Percentiles rank a stretch among this genome's conserved stretches.
Conservation (phyloP, 2,329 filamentous ascomycete species). For the Intubia oerlemansii region DNA sequence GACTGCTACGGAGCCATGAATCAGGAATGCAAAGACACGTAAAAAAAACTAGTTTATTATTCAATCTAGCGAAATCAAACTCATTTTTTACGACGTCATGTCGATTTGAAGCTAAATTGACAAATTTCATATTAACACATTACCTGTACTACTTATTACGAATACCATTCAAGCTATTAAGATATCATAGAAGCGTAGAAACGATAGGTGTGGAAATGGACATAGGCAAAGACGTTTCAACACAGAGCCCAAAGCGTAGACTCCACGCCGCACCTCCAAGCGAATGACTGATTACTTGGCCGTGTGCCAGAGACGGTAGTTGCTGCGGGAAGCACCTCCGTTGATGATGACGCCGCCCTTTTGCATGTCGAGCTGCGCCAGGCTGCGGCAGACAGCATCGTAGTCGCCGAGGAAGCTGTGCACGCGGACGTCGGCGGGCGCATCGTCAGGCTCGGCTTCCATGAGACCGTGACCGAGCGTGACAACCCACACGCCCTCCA, state of each 20-base stretch:
- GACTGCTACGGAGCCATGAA: no score
- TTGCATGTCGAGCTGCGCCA: slow-evolving; percentile 16
- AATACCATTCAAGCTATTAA: no score
- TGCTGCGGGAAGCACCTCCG: slow-evolving; percentile 13
- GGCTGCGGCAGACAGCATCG: slow-evolving; percentile 15
- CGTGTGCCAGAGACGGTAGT: slow-evolving; percentile 4
- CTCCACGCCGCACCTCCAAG: background rate
- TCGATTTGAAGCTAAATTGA: no score
- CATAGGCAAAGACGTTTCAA: no score
- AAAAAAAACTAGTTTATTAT: no score
- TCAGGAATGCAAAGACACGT: no score
- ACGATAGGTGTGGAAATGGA: no score
- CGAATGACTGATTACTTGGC: slow-evolving; percentile 3
- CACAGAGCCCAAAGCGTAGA: background rate
- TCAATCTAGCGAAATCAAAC: no score
- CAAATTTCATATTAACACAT: no score
- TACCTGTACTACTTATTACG: no score
- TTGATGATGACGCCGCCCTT: slow-evolving; percentile 21
- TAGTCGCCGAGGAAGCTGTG: slow-evolving; percentile 6
- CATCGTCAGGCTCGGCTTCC: slow-evolving; percentile 3
- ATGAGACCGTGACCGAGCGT: slow-evolving; percentile 35
- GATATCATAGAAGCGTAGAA: no score
- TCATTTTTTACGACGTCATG: no score
- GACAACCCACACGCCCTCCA: slow-evolving; percentile 29
- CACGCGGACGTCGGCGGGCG: slow-evolving; percentile 5